phyloP scores from a whole-genome alignment of 352 stramenopile genomes.

The Phytophthora foliorum region DNA sequence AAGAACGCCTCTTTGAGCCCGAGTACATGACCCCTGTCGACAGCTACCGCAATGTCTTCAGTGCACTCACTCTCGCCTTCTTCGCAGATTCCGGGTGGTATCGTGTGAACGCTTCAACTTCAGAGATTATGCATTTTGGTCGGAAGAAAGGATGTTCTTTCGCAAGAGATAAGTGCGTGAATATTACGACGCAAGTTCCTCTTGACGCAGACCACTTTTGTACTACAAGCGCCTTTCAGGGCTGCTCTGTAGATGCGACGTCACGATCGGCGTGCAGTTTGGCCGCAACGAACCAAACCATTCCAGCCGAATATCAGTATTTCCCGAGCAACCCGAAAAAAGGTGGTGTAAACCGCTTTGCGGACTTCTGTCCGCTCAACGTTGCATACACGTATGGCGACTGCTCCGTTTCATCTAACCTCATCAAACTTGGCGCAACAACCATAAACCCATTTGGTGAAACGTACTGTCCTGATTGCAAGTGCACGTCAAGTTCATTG shows the following conservation, averaged over 20 bases:
- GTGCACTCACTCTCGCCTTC: conserved; percentile 72
- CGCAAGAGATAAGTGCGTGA: conserved; percentile 63
- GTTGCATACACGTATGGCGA: conserved; percentile 64
- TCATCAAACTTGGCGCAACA: conserved; percentile 48
- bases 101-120: conserved; percentile 54
- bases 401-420: conserved; percentile 56
- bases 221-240: conserved; percentile 46
- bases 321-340: conserved; percentile 49
- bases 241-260: conserved; percentile 73
- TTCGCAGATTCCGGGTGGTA: conserved; percentile 87
- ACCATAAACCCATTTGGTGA: conserved; percentile 75
- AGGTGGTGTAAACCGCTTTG: conserved; percentile 61
- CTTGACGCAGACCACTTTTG: conserved; percentile 66
- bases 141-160: conserved; percentile 66
- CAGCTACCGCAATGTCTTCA: conserved; percentile 73
- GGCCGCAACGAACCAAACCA: conserved; percentile 33
- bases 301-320: conserved; percentile 70
- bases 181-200: conserved; percentile 47
- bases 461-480: conserved; percentile 75
- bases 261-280: conserved; percentile 69
- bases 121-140: conserved; percentile 66
- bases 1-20: conserved; percentile 79
- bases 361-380: conserved; percentile 78
- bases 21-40: conserved; percentile 80
- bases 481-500: conserved; percentile 68